Conservation (phyloP, 345 rosid species). For the Eucalyptus marginata region DNA sequence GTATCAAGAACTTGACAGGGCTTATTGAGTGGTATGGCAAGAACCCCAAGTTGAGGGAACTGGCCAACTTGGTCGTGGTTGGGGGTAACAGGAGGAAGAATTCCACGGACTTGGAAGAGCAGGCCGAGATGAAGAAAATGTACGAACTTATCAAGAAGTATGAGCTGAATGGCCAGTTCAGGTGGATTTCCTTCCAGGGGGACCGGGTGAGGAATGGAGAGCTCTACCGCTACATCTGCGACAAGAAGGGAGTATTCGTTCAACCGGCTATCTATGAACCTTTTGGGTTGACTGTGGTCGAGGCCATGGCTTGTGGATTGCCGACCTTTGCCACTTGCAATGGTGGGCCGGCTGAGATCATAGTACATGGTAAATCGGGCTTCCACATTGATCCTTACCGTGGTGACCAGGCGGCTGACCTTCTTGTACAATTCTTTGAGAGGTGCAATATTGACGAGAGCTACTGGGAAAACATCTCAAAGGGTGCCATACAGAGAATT, state of each 20-base stretch:
- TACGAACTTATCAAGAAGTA: slow-evolving; percentile 36
- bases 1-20: slow-evolving; percentile 72
- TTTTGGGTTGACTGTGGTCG: slow-evolving; percentile 72
- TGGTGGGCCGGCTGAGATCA: slow-evolving; percentile 96
- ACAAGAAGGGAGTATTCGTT: slow-evolving; percentile 57
- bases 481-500: slow-evolving; percentile 61
- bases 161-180: slow-evolving; percentile 56
- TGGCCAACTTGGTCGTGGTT: slow-evolving; percentile 75
- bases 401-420: slow-evolving; percentile 60
- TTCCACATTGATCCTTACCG: slow-evolving; percentile 83
- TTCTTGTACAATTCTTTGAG: slow-evolving; percentile 54
- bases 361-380: slow-evolving; percentile 65
- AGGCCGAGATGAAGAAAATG: slow-evolving; percentile 86
- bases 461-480: slow-evolving; percentile 59
- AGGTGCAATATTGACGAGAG: slow-evolving; percentile 43
- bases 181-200: slow-evolving; percentile 84
- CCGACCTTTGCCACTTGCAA: slow-evolving; percentile 80
- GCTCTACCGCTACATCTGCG: slow-evolving; percentile 65
- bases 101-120: slow-evolving; percentile 72
- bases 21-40: slow-evolving; percentile 96
- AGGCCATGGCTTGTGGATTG: slow-evolving; percentile 84
- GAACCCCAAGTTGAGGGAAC: slow-evolving; percentile 49
- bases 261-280: slow-evolving; percentile 80
- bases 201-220: slow-evolving; percentile 66
- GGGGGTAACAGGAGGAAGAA: slow-evolving; percentile 88